Conservation (phyloP, 345 rosid genomes). For the Melaleuca alternifolia region DNA sequence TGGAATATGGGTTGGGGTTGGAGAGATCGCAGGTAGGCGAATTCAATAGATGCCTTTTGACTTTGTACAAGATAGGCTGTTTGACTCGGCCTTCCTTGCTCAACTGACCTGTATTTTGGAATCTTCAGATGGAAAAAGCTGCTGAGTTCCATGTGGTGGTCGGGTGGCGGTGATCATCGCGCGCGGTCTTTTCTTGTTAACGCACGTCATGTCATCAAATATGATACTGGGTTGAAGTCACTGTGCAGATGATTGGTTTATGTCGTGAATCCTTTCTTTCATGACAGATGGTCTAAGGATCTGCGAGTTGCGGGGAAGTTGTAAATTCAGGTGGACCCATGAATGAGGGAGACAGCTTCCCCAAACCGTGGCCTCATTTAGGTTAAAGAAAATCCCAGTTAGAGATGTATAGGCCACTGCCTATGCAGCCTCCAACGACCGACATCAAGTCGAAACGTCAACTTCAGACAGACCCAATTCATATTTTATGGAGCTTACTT, state of each 20-base stretch:
- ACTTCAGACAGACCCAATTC: neutral
- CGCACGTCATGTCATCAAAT: neutral
- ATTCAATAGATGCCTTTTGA: neutral
- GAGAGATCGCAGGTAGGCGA: neutral
- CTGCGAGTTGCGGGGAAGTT: neutral
- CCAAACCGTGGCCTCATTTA: neutral
- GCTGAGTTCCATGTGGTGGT: neutral
- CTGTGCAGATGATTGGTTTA: neutral
- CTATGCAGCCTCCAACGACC: neutral
- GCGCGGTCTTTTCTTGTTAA: neutral
- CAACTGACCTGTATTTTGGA: slow-evolving; percentile 2
- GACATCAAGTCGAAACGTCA: neutral
- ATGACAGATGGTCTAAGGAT: too few relatives aligned
- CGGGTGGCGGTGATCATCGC: neutral
- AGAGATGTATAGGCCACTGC: neutral
- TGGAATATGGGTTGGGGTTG: too few relatives aligned
- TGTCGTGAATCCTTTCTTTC: too few relatives aligned
- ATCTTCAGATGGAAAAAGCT: neutral
- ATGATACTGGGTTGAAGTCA: neutral
- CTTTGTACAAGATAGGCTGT: neutral
- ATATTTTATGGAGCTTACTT: neutral
- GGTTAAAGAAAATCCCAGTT: neutral
- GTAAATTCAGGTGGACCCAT: neutral
- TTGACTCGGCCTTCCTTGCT: neutral
- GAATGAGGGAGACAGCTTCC: neutral